phyloP scores from a whole-genome alignment of 1,284 basidiomycete genomes.

The Cutaneotrichosporon daszewskae region DNA sequence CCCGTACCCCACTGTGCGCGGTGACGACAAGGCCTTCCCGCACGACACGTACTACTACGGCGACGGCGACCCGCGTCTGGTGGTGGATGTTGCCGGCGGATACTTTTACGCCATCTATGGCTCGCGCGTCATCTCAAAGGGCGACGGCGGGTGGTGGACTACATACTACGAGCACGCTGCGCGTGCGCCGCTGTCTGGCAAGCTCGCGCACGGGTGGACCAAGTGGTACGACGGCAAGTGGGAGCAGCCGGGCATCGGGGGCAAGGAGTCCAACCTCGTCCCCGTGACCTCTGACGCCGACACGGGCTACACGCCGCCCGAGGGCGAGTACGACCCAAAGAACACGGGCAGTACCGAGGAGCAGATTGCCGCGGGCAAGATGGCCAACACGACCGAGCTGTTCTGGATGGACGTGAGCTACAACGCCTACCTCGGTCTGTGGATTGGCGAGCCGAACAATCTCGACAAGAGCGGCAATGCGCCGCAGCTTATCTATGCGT shows the following conservation, averaged over 20 bases:
- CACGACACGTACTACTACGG: constrained; percentile 11
- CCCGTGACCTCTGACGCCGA: neutral
- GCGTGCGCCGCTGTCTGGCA: constrained; percentile 6
- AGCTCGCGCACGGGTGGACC: constrained; percentile 10
- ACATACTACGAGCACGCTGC: constrained; percentile 10
- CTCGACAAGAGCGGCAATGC: constrained; percentile 7
- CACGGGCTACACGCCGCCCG: constrained; percentile 5
- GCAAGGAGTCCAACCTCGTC: constrained; percentile 8
- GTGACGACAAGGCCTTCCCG: constrained; percentile 5
- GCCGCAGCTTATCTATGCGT: constrained; percentile 10
- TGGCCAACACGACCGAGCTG: constrained; percentile 5
- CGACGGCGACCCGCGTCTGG: constrained; percentile 13
- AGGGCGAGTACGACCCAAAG: constrained; percentile 5
- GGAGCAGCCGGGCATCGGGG: constrained; percentile 10
- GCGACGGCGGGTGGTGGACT: constrained; percentile 7
- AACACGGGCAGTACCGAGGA: constrained; percentile 1
- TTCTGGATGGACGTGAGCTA: constrained; percentile 15
- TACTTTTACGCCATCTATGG: constrained; percentile 16
- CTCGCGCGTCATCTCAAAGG: constrained; percentile 12
- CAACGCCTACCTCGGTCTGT: constrained; percentile 13
- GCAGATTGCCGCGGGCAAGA: constrained; percentile 1
- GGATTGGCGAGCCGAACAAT: constrained; percentile 10
- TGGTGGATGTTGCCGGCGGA: constrained; percentile 2
- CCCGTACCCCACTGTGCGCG: constrained; percentile 7
- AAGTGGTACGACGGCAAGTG: constrained; percentile 13